Evolutionary conservation across 345 rosid genomes (phyloP).

Genomic region (Lenwebbia sp.): DNA sequence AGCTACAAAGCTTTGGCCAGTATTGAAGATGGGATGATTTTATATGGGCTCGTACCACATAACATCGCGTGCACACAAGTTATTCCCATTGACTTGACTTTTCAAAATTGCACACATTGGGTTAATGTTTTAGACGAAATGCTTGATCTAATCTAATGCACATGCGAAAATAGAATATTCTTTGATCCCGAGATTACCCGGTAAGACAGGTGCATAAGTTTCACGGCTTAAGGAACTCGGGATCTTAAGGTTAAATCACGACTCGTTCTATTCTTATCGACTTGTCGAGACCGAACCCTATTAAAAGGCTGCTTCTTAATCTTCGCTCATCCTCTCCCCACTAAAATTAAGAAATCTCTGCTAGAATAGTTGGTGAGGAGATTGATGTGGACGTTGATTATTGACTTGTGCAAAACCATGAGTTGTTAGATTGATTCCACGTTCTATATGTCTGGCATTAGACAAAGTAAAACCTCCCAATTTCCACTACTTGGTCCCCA

Average conservation of each 20-base stretch:
- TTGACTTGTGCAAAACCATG: neutral
- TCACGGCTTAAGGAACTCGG: neutral
- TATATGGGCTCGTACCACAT: neutral
- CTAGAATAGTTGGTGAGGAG: neutral
- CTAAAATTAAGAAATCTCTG: neutral
- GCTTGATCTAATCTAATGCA: neutral
- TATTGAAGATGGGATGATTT: neutral
- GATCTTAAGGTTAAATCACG: neutral
- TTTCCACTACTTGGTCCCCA: neutral
- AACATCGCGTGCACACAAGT: slow-evolving; percentile 1
- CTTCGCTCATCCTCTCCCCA: neutral
- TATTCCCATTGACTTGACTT: slow-evolving; percentile 18
- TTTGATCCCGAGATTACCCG: neutral
- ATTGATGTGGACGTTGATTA: neutral
- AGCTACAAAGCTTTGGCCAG: neutral
- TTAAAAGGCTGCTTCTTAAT: neutral
- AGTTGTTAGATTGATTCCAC: neutral
- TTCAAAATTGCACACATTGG: neutral
- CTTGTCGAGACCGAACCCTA: neutral
- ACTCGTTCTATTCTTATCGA: neutral
- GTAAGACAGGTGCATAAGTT: neutral
- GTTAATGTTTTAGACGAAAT: neutral
- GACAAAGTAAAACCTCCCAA: neutral
- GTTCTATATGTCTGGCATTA: neutral
- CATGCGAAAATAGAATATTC: neutral